Evolutionary conservation across 208 protist genomes (phyloP).

Genomic region (Kentomonas sorsogonicus): DNA sequence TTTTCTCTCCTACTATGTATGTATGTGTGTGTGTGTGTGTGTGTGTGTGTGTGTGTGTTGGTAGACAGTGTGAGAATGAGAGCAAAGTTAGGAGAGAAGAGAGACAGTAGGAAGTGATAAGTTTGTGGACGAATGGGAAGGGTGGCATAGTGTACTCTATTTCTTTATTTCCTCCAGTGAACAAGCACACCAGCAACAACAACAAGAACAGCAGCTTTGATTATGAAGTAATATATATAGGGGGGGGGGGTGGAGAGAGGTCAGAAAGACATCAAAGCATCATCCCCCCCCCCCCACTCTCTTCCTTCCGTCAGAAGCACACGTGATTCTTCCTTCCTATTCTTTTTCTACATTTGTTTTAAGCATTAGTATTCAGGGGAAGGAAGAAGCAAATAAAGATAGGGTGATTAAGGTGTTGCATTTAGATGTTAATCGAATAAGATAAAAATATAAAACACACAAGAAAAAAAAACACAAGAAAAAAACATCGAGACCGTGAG

Average conservation of each 20-base stretch:
- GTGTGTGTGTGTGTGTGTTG: conserved; percentile 16
- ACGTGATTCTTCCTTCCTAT: too few relatives aligned
- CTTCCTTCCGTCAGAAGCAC: too few relatives aligned
- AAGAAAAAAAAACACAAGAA: conserved; percentile 2
- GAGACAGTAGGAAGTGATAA: not conserved
- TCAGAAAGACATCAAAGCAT: too few relatives aligned
- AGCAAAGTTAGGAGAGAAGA: conserved; percentile 4
- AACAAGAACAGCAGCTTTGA: too few relatives aligned
- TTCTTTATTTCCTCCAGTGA: too few relatives aligned
- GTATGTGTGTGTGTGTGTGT: conserved; percentile 6
- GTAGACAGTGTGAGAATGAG: not conserved
- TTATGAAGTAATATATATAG: too few relatives aligned
- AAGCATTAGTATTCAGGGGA: not conserved
- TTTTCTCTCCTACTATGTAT: too few relatives aligned
- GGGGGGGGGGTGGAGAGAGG: too few relatives aligned
- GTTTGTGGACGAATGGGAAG: too few relatives aligned
- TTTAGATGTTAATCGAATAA: not conserved
- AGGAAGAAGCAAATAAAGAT: not conserved
- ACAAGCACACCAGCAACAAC: too few relatives aligned
- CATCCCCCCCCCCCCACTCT: too few relatives aligned
- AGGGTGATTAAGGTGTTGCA: not conserved
- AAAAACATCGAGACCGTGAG: not conserved
- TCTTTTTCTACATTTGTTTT: conserved; percentile 1
- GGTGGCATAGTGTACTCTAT: too few relatives aligned
- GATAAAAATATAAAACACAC: not conserved